These are phyloP conservation scores for Xylaria scruposa DNA, from an alignment of 495 filamentous ascomycete species.

Conservation along the genomic window DNA sequence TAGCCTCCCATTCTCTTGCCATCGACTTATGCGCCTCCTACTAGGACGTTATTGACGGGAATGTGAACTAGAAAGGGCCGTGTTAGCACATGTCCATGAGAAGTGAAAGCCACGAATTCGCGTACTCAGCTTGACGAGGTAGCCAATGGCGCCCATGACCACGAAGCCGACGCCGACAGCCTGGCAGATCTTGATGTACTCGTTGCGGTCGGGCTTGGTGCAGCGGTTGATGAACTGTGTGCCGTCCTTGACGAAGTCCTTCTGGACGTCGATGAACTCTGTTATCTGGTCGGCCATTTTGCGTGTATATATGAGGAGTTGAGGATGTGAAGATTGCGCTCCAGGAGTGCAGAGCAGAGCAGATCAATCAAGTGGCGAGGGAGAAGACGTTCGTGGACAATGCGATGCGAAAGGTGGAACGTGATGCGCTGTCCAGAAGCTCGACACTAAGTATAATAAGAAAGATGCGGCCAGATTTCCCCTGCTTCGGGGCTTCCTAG, in stretches of 20 bases:
- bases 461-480: conserved; percentile 43
- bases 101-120: conserved; percentile 18
- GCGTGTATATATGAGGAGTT: background rate
- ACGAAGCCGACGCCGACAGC: conserved; percentile 93
- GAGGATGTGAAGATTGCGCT: background rate
- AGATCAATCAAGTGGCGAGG: too few relatives aligned
- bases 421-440: conserved; percentile 25
- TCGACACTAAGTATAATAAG: background rate
- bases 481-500: conserved; percentile 10
- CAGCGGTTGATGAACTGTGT: conserved; percentile 80
- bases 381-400: conserved; percentile 9
- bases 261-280: conserved; percentile 77
- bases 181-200: conserved; percentile 95
- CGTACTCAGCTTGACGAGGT: conserved; percentile 92
- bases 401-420: conserved; percentile 5
- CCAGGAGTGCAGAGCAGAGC: background rate
- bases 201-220: conserved; percentile 84
- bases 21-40: conserved; percentile 50
- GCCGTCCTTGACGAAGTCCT: conserved; percentile 81
- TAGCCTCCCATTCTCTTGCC: background rate
- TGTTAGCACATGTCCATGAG: background rate
- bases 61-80: conserved; percentile 33
- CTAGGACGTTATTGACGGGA: conserved; percentile 54
- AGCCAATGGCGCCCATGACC: conserved; percentile 68
- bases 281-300: conserved; percentile 75